Evolutionary conservation across 2,329 filamentous ascomycete species (phyloP), one percentile per base, ranked within the genome.

Genomic region (Pyricularia pennisetigena): DNA sequence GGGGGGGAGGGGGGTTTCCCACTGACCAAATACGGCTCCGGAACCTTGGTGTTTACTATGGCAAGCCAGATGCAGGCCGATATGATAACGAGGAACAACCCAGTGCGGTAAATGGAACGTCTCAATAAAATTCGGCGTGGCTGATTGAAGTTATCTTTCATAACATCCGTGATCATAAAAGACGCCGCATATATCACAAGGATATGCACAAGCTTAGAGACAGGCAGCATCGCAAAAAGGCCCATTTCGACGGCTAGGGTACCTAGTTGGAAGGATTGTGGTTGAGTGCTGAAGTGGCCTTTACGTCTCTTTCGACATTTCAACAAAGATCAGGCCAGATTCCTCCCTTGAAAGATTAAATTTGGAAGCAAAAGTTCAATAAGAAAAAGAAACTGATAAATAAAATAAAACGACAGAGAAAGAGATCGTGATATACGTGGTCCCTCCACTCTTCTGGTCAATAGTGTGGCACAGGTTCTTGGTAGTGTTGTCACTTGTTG

Each of bases 11-110:
- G 41, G 41, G 41, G 14, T 10, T 49, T n/a, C 41, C 16, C 41
- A 65, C 79, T 70, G 67, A 86, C 85, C 35, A 88, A 76, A 71
- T 88, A 88, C 0, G 85, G 85, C 68, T 85, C 80, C 2, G 83
- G 81, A 24, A 84, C 83, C 24, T 75, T 70, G 49, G 71, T 65
- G 35, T 76, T 77, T 10, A 83, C 79, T 4, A 78, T 71, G 1
- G 73, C 72, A 2, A 81, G 74, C 82, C 82, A 84, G 6, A 72
- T 68, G 32, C 74, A 74, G 10, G 74, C 73, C 0, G 77, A 69
- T 8, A 77, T 14, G 24, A 75, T 76, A 14, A 79, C n/a, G 4
- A 67, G 16, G 3, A 67, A 26, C 7, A 57, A 28, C 24, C 65
- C 49, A 7, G 49, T 23, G 23, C 64, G 35, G 41, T 65, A 65